Conservation (phyloP, 176 grass and related monocot species). For the Avena eriantha region DNA sequence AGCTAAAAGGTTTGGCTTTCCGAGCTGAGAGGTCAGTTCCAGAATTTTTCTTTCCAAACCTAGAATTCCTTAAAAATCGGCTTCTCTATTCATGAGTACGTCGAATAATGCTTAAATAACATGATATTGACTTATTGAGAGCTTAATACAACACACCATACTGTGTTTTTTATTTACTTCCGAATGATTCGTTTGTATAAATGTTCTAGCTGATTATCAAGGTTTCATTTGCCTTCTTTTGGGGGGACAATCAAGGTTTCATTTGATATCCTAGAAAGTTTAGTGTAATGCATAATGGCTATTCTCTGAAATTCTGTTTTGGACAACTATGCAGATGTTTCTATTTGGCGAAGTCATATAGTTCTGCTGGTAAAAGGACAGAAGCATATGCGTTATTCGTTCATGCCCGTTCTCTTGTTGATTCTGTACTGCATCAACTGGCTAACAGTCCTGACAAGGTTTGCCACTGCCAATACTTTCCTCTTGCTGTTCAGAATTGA, state of each 20-base stretch:
- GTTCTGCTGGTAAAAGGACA: constrained; percentile 89
- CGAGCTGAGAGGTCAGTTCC: constrained; percentile 77
- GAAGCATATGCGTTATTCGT: constrained; percentile 91
- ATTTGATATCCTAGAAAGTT: neutral
- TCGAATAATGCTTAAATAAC: neutral
- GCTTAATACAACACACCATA: constrained; percentile 25
- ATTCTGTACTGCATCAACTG: constrained; percentile 71
- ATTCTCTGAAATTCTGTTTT: constrained; percentile 39
- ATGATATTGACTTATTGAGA: neutral
- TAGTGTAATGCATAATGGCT: constrained; percentile 7
- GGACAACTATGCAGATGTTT: constrained; percentile 73
- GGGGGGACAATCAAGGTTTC: neutral
- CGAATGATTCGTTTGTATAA: constrained; percentile 21
- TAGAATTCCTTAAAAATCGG: neutral
- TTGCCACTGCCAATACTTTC: constrained; percentile 13
- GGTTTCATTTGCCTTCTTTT: neutral
- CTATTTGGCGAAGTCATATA: constrained; percentile 95
- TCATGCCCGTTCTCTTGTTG: constrained; percentile 68
- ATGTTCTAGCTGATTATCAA: neutral
- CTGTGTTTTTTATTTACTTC: constrained; percentile 1
- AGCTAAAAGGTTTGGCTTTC: constrained; percentile 77
- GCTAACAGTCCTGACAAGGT: constrained; percentile 71
- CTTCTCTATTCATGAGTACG: neutral
- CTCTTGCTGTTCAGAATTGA: neutral
- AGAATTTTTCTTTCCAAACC: neutral